Percentiles rank a stretch among this genome's conserved stretches.
Conservation (phyloP, 305 asterid species). For the Ajuga reptans region DNA sequence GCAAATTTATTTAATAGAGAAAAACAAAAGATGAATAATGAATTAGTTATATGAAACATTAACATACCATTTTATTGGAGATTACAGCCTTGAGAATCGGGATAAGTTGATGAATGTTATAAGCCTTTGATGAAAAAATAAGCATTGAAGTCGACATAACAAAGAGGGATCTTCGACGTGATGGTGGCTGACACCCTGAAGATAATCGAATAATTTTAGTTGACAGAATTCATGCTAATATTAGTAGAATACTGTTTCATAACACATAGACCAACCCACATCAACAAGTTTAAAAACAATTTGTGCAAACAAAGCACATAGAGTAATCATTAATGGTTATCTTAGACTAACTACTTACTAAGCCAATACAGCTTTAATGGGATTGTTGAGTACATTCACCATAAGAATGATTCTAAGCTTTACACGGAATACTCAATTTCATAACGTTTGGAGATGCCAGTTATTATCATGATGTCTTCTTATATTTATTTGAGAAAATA, state of each 20-base stretch:
- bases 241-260: not conserved
- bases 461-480: not conserved
- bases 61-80: conserved; percentile 49
- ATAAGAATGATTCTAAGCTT: too few species aligned
- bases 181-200: conserved; percentile 72
- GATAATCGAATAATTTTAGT: conserved; percentile 13
- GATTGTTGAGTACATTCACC: too few species aligned
- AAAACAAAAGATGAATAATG: not conserved
- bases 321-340: too few species aligned
- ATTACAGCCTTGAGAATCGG: conserved; percentile 47
- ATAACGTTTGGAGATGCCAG: not conserved
- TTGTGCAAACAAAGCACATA: not conserved
- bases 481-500: not conserved
- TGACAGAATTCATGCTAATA: not conserved
- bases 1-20: too few species aligned
- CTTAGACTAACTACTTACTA: too few species aligned
- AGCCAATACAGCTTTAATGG: too few species aligned
- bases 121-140: conserved; percentile 73
- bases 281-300: not conserved
- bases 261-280: not conserved
- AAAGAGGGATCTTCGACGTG: conserved; percentile 91
- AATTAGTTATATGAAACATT: not conserved
- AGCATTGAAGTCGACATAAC: conserved; percentile 80
- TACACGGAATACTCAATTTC: not conserved
- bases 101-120: conserved; percentile 52